Evolutionary conservation across 2,329 filamentous ascomycete species (phyloP), one percentile per base, ranked within the genome.

Genomic region (Lachnellula willkommii): DNA sequence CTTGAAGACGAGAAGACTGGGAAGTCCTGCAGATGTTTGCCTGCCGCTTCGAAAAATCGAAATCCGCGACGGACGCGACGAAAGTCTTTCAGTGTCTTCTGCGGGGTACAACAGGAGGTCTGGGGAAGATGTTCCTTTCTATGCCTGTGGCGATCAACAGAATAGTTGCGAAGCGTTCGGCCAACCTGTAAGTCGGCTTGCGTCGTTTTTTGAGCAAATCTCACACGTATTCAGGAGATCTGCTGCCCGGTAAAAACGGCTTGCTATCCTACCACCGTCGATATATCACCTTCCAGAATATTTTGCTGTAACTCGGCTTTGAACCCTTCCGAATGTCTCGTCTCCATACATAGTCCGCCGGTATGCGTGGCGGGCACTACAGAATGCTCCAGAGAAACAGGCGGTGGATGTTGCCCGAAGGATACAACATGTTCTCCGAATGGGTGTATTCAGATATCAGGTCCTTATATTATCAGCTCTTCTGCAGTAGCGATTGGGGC

Each of bases 101-200:
- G 12, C 1, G 24, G 24, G 12, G 3, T 47, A 47, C 12, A 47
- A 2, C 8, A 40, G 32, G 39, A 57, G 55, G 24, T 46, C 47
- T 2, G 56, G 47, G 20, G 40, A 28, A 2, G 57, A 59, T 14
- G 56, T 67, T 15, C 67, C 67, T 15, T 69, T 54, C 47, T 66
- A 64, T 49, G 58, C 53, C 5, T 68, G 67, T 49, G 66, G 66
- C 2, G 66, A 69, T 55, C 67, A 69, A 46, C 53, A 61, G 28
- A 58, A 66, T 9, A 65, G 65, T 24, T 69, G 67, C 47, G 61
- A 64, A 52, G 58, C 57, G 39, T 64, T 56, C 39, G 54, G 55
- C n/a, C 66, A 65, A 42, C 62, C 63, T 36, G 67, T 68, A 47
- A 59, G 64, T 53, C 2, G 2, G 15, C 5, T 32, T 2, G 14